Evolutionary conservation across 129 eudicot genomes (phyloP).

Genomic region (Ambrosia trifida): DNA sequence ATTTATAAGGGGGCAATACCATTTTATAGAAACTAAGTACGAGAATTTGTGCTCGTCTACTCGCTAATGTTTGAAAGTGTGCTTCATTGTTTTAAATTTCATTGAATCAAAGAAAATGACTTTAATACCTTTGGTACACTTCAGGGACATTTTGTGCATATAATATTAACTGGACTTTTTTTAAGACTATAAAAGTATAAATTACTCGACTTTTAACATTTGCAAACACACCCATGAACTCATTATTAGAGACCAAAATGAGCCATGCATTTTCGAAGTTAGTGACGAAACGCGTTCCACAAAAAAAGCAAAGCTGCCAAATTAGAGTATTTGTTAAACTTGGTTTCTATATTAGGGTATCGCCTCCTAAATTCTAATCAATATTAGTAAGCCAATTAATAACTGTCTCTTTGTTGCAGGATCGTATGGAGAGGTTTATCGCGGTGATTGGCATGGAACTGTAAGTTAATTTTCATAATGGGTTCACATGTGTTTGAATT

Average conservation of each 20-base stretch:
- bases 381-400: background rate
- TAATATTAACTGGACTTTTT: background rate
- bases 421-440: background rate
- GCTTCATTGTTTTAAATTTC: background rate
- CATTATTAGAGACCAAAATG: background rate
- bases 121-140: background rate
- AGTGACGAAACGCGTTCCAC: background rate
- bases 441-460: background rate
- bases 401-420: background rate
- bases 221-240: background rate
- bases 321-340: conserved; percentile 1
- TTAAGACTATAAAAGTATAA: background rate
- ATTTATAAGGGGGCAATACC: background rate
- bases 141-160: background rate
- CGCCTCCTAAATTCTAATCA: background rate
- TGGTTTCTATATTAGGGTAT: background rate
- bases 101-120: background rate
- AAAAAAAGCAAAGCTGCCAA: background rate
- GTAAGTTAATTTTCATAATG: background rate
- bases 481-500: too few species aligned
- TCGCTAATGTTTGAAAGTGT: background rate
- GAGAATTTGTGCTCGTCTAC: background rate
- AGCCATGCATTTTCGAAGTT: background rate
- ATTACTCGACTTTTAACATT: background rate
- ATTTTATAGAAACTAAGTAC: too few species aligned